Percentiles rank a stretch among this genome's conserved stretches.
These are phyloP conservation scores for Capronia epimyces DNA, from an alignment of 2,329 filamentous ascomycete species.

Conservation along the genomic window DNA sequence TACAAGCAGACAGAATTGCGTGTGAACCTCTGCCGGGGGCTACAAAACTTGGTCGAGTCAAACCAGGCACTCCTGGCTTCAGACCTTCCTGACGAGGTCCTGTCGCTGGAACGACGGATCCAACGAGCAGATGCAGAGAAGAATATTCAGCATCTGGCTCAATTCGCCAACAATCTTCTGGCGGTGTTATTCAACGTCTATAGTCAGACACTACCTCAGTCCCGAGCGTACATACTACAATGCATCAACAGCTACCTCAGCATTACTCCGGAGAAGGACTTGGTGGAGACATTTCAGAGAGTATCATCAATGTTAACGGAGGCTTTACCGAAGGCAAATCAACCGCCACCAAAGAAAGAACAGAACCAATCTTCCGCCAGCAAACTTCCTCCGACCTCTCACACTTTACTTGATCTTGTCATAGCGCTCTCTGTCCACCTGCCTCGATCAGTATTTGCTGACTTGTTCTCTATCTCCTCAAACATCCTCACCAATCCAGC, in stretches of 20 bases:
- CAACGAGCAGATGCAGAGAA: constrained; percentile 67
- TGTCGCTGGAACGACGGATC: constrained; percentile 72
- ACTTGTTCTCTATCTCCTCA: constrained; percentile 80
- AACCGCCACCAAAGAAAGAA: constrained; percentile 61
- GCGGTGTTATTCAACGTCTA: constrained; percentile 99
- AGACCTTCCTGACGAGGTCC: constrained; percentile 62
- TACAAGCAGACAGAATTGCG: constrained; percentile 88
- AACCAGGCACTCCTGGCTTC: constrained; percentile 74
- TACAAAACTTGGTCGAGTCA: constrained; percentile 84
- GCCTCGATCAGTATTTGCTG: constrained; percentile 74
- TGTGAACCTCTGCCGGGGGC: constrained; percentile 75
- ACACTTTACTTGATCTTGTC: constrained; percentile 93
- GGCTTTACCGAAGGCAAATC: constrained; percentile 57
- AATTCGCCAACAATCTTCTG: constrained; percentile 79
- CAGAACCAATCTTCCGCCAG: constrained; percentile 56
- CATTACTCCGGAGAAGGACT: constrained; percentile 70
- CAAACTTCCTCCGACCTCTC: constrained; percentile 82
- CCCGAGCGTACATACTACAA: constrained; percentile 81
- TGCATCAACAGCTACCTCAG: constrained; percentile 94
- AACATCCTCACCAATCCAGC: constrained; percentile 73
- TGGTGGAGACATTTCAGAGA: constrained; percentile 81
- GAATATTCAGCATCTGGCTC: constrained; percentile 75
- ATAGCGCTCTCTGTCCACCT: constrained; percentile 95
- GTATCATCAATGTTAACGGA: constrained; percentile 78
- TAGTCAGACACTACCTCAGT: constrained; percentile 89